Conservation (phyloP, 2,329 filamentous ascomycete genomes). For the Aspergillus calidoustus region DNA sequence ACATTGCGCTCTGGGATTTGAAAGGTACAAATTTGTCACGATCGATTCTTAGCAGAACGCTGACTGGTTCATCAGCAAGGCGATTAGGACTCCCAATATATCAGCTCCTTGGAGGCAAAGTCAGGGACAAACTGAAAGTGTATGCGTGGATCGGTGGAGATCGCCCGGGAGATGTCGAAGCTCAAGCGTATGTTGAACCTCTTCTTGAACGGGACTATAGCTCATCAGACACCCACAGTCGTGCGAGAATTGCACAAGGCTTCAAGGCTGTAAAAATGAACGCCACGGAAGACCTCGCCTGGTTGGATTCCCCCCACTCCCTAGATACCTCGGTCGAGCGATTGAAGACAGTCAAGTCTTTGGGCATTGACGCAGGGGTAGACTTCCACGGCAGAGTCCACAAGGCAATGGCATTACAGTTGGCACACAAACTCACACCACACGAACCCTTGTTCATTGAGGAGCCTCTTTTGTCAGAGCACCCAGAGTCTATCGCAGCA, state of each 20-base stretch:
- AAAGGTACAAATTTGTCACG: constrained; percentile 54
- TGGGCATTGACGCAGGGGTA: constrained; percentile 73
- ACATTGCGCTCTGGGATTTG: constrained; percentile 80
- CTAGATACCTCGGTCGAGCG: constrained; percentile 5
- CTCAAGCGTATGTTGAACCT: constrained; percentile 46
- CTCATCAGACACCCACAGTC: neutral
- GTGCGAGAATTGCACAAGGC: constrained; percentile 44
- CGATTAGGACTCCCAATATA: constrained; percentile 71
- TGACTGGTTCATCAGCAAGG: constrained; percentile 34
- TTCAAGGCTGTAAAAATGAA: constrained; percentile 73
- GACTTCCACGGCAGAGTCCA: constrained; percentile 80
- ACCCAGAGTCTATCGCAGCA: constrained; percentile 68
- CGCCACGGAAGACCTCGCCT: constrained; percentile 74
- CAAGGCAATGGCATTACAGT: constrained; percentile 80
- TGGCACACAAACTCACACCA: constrained; percentile 69
- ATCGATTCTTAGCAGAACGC: neutral
- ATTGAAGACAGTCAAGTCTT: constrained; percentile 55
- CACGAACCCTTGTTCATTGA: constrained; percentile 76
- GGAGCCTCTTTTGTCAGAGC: constrained; percentile 70
- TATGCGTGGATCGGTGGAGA: constrained; percentile 83
- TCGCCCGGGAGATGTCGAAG: constrained; percentile 67
- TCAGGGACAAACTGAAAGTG: constrained; percentile 70
- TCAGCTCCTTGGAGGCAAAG: constrained; percentile 73
- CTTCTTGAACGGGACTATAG: neutral
- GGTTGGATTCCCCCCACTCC: constrained; percentile 72